These are phyloP conservation scores for Acacia concinna DNA, from an alignment of 331 rosid genomes.

Conservation along the genomic window DNA sequence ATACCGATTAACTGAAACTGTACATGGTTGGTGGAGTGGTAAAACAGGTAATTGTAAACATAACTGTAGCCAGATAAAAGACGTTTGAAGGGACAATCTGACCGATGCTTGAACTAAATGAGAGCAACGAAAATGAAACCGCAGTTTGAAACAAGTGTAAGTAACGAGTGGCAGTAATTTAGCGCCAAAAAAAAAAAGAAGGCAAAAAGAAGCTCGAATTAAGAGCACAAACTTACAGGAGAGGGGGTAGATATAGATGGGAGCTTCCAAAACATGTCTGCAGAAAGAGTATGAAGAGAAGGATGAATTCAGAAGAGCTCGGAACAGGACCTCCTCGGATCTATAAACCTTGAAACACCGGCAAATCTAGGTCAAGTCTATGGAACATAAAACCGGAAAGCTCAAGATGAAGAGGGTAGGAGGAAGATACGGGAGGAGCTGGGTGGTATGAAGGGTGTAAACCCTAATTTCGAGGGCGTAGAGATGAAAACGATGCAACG, in stretches of 20 bases:
- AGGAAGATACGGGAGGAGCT: background rate
- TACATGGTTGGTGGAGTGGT: background rate
- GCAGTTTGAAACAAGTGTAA: background rate
- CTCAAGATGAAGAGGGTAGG: background rate
- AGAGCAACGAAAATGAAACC: background rate
- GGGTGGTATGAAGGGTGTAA: conserved; percentile 26
- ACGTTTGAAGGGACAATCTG: conserved; percentile 1
- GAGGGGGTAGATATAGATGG: conserved; percentile 45
- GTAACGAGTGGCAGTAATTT: background rate
- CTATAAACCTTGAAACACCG: conserved; percentile 50
- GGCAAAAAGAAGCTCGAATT: background rate
- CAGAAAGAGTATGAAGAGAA: conserved; percentile 16
- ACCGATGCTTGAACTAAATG: background rate
- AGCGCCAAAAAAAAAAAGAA: background rate
- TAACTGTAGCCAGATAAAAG: background rate
- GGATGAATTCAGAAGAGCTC: conserved; percentile 21
- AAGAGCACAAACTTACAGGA: conserved; percentile 34
- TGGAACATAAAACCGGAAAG: conserved; percentile 27
- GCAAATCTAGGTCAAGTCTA: conserved; percentile 41
- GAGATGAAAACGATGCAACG: conserved; percentile 48
- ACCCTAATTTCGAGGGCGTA: conserved; percentile 59
- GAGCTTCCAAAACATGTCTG: conserved; percentile 57
- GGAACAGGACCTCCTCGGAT: conserved; percentile 47
- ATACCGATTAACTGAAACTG: conserved; percentile 26
- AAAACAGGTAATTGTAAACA: background rate